Evolutionary conservation across 306 rosid species (phyloP), one percentile per base, ranked within the genome.

Genomic region (Prinsepia uniflora): DNA sequence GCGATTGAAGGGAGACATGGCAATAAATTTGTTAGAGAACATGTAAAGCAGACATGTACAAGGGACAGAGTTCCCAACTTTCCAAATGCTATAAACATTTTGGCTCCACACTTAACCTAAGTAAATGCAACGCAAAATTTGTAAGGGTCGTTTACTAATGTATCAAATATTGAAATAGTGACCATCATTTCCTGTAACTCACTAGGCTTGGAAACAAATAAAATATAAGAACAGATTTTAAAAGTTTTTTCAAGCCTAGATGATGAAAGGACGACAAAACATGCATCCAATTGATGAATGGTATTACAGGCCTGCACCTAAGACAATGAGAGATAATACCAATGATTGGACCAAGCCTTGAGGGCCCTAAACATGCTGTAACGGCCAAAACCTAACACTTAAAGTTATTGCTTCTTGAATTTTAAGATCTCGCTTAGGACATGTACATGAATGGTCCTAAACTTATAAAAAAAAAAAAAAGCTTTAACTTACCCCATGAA

Each of bases 401-500:
- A 50, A 8, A 10, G 8, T 12, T 30, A 40, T n/a, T 10, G 22
- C 8, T 41, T 69, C 53, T 55, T 70, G 11, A 20, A 56, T 53
- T 5, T 4, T 56, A 36, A 43, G 65, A 61, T 15, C 45, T 41
- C 45, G 39, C 46, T 61, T 30, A 30, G 4, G 30, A 58, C 13
- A 5, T 6, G 18, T 58, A 58, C 46, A 58, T 18, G 6, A 55
- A 49, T n/a, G 13, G 47, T 36, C 17, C 22, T 22, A 15, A 45
- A 17, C 74, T 34, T 3, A 40, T 11, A 70, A 5, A 17, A 68
- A 73, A 39, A 43, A 70, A 5, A 17, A 68, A 73, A 39, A 43
- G 39, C 9, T 78, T 74, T 45, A 72, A 71, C 96, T 79, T 81
- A 91, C 97, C 89, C 83, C 88, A 1, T 87, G 79, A 78, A 89